Base-by-base conservation (phyloP, 1,139 yeast genomes). In the Casaregolazyma lundiana region DNA sequence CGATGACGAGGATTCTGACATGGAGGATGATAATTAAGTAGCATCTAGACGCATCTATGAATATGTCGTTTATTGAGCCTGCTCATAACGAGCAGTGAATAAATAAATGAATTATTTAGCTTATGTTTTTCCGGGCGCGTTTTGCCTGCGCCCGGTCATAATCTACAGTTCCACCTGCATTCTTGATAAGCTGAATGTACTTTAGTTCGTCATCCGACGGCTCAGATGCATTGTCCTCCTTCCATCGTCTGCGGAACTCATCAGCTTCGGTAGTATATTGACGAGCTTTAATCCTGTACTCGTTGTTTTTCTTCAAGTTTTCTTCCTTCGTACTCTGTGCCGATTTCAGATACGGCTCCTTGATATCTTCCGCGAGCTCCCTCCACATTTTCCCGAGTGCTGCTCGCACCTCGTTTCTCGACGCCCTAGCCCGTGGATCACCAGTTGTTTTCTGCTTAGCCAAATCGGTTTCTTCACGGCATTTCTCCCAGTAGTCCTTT, bases 361-460 rank as follows among this genome's bases (percentile, higher is more conserved):
- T 65, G 34, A 66, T 64, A 2, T 52, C 62, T 6, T 67, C 71
- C 1, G 71, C 67, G 22, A 70, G 53, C 38, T 65, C 70, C 36
- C 73, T 58, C 74, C 74, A 70, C 58, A 67, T 67, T 46, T 65
- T 64, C 16, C 74, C 73, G 29, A 70, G 57, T 0, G 69, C 64
- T 2, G 71, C 68, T 3, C 74, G 65, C 13, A 70, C 70, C 49
- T 70, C 74, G 44, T 70, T 65, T 24, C 71, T 62, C 2, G 71
- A 58, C 0, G 71, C 72, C 40, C 58, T 57, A 21, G 65, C 64
- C 18, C 56, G 62, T 1, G 65, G 56, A 41, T 63, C 66, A 1
- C 59, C 60, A 2, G 61, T 54, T 2, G 55, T 44, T 26, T 56
- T 52, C 43, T 60, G 69, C 46, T 66, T 66, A 35, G 55, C 54